Percentiles rank a stretch among this genome's conserved stretches.
These are phyloP conservation scores for Lyophyllum shimeji DNA, from an alignment of 768 basidiomycete genomes.

Conservation along the genomic window DNA sequence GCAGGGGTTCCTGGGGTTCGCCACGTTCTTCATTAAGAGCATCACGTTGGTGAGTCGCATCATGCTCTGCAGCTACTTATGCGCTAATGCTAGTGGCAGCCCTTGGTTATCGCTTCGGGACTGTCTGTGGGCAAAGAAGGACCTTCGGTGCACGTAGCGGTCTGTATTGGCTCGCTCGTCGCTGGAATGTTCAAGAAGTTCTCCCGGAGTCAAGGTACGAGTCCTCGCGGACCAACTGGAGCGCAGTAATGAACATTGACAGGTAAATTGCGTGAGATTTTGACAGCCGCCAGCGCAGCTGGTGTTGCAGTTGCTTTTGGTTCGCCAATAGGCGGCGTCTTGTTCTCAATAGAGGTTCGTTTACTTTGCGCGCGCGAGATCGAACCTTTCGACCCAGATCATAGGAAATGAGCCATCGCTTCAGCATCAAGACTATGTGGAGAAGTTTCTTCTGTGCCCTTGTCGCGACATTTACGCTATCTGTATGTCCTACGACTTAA, in stretches of 20 bases:
- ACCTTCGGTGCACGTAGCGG: conserved; percentile 96
- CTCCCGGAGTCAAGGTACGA: conserved; percentile 82
- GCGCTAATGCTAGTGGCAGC: conserved; percentile 46
- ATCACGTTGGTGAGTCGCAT: conserved; percentile 73
- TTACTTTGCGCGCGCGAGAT: background rate
- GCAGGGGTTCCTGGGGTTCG: conserved; percentile 89
- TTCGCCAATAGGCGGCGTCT: conserved; percentile 94
- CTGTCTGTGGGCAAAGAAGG: conserved; percentile 98
- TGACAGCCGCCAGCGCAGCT: conserved; percentile 95
- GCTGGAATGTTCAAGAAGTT: conserved; percentile 82
- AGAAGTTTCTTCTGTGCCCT: conserved; percentile 95
- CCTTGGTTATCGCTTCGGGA: conserved; percentile 95
- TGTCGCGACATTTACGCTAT: conserved; percentile 93
- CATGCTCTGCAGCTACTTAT: background rate
- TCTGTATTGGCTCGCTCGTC: conserved; percentile 89
- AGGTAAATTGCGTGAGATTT: conserved; percentile 86
- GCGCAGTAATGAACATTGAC: background rate
- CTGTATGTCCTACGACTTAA: conserved; percentile 67
- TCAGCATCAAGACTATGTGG: conserved; percentile 99
- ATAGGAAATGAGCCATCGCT: conserved; percentile 98
- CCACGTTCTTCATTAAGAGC: conserved; percentile 93
- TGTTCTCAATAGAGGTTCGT: conserved; percentile 93
- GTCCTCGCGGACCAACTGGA: background rate
- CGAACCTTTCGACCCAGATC: background rate
- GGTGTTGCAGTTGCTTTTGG: conserved; percentile 99